phyloP scores from a whole-genome alignment of 805 yeast genomes.

The Kodamaea kakaduensis region DNA sequence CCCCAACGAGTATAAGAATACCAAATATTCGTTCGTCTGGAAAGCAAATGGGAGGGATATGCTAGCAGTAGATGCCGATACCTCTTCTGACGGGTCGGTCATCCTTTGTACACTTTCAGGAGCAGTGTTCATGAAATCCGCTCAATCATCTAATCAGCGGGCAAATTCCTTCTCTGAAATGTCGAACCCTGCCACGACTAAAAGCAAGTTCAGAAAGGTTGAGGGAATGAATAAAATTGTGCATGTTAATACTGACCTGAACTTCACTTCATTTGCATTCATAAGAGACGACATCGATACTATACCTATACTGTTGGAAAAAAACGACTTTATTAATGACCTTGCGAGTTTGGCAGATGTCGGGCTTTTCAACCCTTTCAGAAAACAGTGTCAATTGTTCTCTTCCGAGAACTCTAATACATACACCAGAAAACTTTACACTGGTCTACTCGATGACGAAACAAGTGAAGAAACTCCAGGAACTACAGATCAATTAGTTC shows the following conservation, averaged over 20 bases:
- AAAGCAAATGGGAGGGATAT: constrained; percentile 53
- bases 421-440: too few relatives aligned
- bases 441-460: too few relatives aligned
- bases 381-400: constrained; percentile 43
- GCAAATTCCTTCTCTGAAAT: constrained; percentile 32
- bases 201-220: constrained; percentile 50
- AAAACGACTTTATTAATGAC: constrained; percentile 47
- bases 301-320: constrained; percentile 51
- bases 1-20: constrained; percentile 24
- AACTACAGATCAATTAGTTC: too few relatives aligned
- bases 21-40: constrained; percentile 56
- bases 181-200: constrained; percentile 26
- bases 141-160: constrained; percentile 18
- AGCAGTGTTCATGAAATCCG: constrained; percentile 48
- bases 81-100: constrained; percentile 64
- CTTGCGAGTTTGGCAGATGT: constrained; percentile 53
- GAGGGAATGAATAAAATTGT: constrained; percentile 54
- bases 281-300: constrained; percentile 58
- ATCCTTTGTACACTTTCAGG: constrained; percentile 69
- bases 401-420: too few relatives aligned
- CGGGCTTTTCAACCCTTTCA: constrained; percentile 19
- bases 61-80: constrained; percentile 63
- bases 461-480: too few relatives aligned
- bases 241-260: constrained; percentile 61
- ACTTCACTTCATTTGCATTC: constrained; percentile 63